Evolutionary conservation across 495 filamentous ascomycete genomes (phyloP).

Genomic region (Penicillium robsamsonii): DNA sequence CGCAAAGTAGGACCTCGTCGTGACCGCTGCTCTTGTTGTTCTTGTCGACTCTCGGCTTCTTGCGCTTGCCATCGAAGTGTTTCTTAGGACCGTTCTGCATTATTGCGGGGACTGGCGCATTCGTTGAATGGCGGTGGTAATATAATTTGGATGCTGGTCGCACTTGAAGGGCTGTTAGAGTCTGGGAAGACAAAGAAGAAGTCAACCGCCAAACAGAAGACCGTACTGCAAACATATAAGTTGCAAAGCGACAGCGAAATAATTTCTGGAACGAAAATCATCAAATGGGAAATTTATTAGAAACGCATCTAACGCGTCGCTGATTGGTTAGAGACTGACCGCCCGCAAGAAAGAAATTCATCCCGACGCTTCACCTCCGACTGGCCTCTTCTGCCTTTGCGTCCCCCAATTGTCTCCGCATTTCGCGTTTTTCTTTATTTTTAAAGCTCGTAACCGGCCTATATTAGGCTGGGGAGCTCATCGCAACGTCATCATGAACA

Average conservation of each 20-base stretch:
- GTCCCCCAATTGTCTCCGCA: constrained; percentile 15
- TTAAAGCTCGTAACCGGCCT: constrained; percentile 25
- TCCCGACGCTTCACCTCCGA: constrained; percentile 28
- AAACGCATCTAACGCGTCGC: constrained; percentile 24
- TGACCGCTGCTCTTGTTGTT: constrained; percentile 40
- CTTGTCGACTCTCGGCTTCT: constrained; percentile 48
- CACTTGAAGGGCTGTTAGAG: background rate
- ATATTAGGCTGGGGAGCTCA: constrained; percentile 30
- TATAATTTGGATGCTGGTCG: constrained; percentile 8
- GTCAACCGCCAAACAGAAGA: constrained; percentile 16
- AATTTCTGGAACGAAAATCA: constrained; percentile 11
- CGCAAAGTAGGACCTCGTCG: constrained; percentile 72
- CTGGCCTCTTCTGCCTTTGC: constrained; percentile 23
- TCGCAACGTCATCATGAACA: constrained; percentile 49
- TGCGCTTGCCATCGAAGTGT: constrained; percentile 35
- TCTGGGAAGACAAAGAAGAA: constrained; percentile 1
- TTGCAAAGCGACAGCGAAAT: constrained; percentile 11
- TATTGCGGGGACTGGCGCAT: constrained; percentile 26
- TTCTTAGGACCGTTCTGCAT: constrained; percentile 35
- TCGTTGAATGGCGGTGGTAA: constrained; percentile 12
- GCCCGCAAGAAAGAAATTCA: constrained; percentile 35
- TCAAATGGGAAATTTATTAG: constrained; percentile 33
- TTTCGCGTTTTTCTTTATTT: constrained; percentile 16
- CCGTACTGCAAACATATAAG: constrained; percentile 26
- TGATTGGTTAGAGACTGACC: constrained; percentile 29